Evolutionary conservation across 257 asterid species (phyloP).

Genomic region (Phtheirospermum japonicum): DNA sequence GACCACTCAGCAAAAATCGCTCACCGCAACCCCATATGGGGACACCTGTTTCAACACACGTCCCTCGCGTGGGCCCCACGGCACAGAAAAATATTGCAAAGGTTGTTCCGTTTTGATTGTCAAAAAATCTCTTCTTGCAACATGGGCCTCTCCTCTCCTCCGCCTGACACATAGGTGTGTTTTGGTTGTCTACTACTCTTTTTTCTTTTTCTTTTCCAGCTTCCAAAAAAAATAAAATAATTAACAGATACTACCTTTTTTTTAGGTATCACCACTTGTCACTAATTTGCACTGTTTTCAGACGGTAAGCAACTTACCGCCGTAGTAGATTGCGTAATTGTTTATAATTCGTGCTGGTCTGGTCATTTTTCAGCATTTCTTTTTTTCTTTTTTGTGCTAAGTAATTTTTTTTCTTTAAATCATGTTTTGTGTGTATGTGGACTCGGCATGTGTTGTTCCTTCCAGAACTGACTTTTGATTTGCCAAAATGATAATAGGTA

Average conservation of each 20-base stretch:
- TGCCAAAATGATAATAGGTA: conserved; percentile 28
- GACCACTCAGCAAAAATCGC: conserved; percentile 2
- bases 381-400: not conserved
- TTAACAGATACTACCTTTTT: conserved; percentile 2
- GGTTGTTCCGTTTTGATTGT: conserved; percentile 21
- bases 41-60: conserved; percentile 50
- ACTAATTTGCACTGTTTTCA: conserved; percentile 40
- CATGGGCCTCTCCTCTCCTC: conserved; percentile 26
- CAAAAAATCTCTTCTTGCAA: conserved; percentile 27
- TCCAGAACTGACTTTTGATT: conserved; percentile 27
- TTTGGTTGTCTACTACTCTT: conserved; percentile 14
- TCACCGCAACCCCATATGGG: conserved; percentile 25
- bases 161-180: conserved; percentile 37
- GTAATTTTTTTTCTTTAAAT: conserved; percentile 13
- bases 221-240: conserved; percentile 5
- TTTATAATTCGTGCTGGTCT: conserved; percentile 19
- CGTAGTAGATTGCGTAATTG: conserved; percentile 33
- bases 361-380: conserved; percentile 25
- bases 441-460: conserved; percentile 19
- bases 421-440: conserved; percentile 7
- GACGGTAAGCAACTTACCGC: conserved; percentile 59
- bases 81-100: conserved; percentile 19
- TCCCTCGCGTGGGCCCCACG: conserved; percentile 40
- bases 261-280: conserved; percentile 29
- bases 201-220: not conserved